Conservation (phyloP, 129 eudicot species). For the Erigeron canadensis region DNA sequence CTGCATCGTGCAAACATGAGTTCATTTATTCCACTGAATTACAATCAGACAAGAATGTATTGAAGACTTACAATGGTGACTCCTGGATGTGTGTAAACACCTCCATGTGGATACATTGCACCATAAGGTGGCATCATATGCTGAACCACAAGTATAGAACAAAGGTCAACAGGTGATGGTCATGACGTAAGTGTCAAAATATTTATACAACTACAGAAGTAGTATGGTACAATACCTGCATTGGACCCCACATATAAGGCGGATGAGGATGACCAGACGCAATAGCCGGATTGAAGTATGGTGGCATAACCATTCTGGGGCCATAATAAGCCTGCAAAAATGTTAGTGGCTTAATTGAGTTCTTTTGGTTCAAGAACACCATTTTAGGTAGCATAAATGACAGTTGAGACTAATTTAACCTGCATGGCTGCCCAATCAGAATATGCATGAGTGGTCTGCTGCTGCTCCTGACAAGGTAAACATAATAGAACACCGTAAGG, state of each 20-base stretch:
- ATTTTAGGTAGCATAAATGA: constrained; percentile 4
- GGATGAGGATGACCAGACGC: constrained; percentile 75
- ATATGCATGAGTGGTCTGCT: constrained; percentile 53
- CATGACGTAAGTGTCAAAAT: neutral
- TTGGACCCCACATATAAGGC: constrained; percentile 94
- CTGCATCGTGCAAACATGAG: constrained; percentile 39
- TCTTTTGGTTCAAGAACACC: constrained; percentile 13
- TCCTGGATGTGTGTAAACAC: constrained; percentile 87
- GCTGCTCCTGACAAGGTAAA: constrained; percentile 55
- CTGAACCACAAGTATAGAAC: constrained; percentile 35
- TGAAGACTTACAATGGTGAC: constrained; percentile 72
- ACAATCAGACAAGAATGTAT: neutral
- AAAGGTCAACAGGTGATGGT: constrained; percentile 6
- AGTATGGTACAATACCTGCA: constrained; percentile 56
- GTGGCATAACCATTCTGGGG: constrained; percentile 80
- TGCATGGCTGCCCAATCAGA: constrained; percentile 99
- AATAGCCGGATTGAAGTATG: constrained; percentile 64
- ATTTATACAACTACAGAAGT: neutral
- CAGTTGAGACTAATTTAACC: constrained; percentile 39
- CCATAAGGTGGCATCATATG: constrained; percentile 90
- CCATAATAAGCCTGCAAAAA: constrained; percentile 84
- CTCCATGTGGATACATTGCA: constrained; percentile 84
- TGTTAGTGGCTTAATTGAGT: constrained; percentile 5
- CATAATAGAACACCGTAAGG: constrained; percentile 9
- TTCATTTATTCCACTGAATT: neutral